phyloP scores from a whole-genome alignment of 2,329 filamentous ascomycete species.

The Beauveria brongniartii region DNA sequence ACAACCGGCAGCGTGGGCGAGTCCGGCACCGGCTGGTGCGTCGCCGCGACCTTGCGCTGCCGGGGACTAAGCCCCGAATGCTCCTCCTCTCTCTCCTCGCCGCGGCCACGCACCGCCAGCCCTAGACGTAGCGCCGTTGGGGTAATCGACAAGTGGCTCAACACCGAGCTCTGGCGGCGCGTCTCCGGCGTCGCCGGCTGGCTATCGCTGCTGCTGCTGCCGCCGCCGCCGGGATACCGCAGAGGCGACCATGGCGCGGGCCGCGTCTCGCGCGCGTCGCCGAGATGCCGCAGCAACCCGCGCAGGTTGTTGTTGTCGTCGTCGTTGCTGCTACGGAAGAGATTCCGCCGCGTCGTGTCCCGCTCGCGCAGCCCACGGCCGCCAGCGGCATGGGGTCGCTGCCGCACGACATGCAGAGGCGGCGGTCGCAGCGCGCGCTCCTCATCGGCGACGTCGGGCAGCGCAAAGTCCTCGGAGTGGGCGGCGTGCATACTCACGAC shows the following conservation, averaged over 20 bases:
- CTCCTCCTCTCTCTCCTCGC: neutral
- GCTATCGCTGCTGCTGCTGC: neutral
- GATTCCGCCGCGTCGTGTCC: conserved; percentile 5
- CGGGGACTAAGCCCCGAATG: neutral
- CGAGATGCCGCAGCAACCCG: neutral
- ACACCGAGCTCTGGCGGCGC: neutral
- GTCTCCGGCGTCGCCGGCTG: neutral
- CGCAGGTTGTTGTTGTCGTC: neutral
- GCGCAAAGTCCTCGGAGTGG: conserved; percentile 5
- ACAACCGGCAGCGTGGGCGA: conserved; percentile 7
- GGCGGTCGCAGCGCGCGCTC: conserved; percentile 3
- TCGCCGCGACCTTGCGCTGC: neutral
- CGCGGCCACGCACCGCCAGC: neutral
- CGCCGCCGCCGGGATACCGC: too few species aligned
- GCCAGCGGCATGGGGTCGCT: neutral
- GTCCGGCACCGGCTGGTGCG: conserved; percentile 1
- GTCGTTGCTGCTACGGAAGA: neutral
- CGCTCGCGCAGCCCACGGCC: neutral
- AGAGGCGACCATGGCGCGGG: neutral
- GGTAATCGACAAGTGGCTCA: neutral
- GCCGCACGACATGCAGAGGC: neutral
- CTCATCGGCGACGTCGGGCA: conserved; percentile 6
- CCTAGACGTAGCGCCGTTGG: neutral
- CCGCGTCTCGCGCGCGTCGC: neutral
- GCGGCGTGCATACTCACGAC: conserved; percentile 1